Conservation (phyloP, 1,284 basidiomycete species). For the Xerocomus amazonicus region DNA sequence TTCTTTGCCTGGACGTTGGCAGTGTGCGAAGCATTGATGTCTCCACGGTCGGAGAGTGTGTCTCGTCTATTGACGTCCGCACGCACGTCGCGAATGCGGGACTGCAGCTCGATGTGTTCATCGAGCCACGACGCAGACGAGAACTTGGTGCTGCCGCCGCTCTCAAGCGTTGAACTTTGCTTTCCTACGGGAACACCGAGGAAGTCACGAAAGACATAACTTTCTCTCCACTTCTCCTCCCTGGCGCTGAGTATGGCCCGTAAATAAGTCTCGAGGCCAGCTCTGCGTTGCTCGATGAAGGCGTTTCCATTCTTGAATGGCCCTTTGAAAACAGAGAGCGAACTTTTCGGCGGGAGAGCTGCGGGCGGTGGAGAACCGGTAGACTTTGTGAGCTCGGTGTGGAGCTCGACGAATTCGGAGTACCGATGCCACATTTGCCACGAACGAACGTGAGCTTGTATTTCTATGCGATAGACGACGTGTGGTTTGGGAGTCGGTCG, state of each 20-base stretch:
- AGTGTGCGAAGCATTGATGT: slow-evolving; percentile 72
- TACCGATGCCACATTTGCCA: slow-evolving; percentile 94
- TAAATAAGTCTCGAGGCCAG: slow-evolving; percentile 81
- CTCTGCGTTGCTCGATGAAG: slow-evolving; percentile 70
- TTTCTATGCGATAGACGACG: slow-evolving; percentile 74
- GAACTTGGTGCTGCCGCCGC: slow-evolving; percentile 44
- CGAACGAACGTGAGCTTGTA: slow-evolving; percentile 79
- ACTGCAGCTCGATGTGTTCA: slow-evolving; percentile 74
- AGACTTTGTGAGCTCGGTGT: slow-evolving; percentile 75
- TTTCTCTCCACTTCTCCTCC: slow-evolving; percentile 80
- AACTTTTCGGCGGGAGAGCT: slow-evolving; percentile 78
- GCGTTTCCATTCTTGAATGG: slow-evolving; percentile 36
- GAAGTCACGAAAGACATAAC: slow-evolving; percentile 81
- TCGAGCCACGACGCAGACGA: slow-evolving; percentile 81
- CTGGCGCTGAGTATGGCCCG: slow-evolving; percentile 79
- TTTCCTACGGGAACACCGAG: slow-evolving; percentile 74
- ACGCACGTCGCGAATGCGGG: slow-evolving; percentile 74
- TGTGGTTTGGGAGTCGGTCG: slow-evolving; percentile 68
- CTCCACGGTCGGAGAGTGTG: slow-evolving; percentile 71
- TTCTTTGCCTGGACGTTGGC: slow-evolving; percentile 82
- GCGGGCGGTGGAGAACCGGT: slow-evolving; percentile 71
- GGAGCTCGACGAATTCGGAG: slow-evolving; percentile 87
- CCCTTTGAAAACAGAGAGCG: slow-evolving; percentile 56
- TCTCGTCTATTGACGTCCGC: slow-evolving; percentile 85
- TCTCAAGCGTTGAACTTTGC: slow-evolving; percentile 35